Conservation (phyloP, 257 asterid genomes). For the Nicotiana paniculata region DNA sequence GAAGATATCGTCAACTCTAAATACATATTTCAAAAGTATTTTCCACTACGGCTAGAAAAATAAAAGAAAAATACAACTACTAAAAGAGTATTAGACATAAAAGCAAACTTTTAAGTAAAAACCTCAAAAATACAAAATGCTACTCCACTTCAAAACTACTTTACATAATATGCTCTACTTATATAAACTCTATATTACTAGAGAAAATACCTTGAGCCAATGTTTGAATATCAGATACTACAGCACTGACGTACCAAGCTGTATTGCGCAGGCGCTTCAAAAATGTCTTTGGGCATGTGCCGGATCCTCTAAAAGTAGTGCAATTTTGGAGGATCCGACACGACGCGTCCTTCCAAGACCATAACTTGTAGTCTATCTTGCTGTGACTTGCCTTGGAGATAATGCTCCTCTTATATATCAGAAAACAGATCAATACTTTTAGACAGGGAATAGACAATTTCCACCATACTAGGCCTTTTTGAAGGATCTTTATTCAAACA, state of each 20-base stretch:
- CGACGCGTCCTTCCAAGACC: not conserved
- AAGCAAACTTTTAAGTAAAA: not conserved
- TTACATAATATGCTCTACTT: not conserved
- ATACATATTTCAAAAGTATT: not conserved
- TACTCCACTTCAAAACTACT: not conserved
- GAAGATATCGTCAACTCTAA: not conserved
- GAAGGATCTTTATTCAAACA: slow-evolving; percentile 68
- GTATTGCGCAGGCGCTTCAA: no score
- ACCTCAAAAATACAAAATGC: not conserved
- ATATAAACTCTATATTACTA: not conserved
- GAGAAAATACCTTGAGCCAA: no score
- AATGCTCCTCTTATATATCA: slow-evolving; percentile 62
- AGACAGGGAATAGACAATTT: slow-evolving; percentile 80
- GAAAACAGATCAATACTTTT: slow-evolving; percentile 71
- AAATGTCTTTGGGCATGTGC: no score
- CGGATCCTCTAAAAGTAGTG: no score
- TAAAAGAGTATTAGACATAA: not conserved
- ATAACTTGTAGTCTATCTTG: slow-evolving; percentile 34
- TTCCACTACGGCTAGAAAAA: not conserved
- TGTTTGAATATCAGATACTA: no score
- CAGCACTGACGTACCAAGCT: no score
- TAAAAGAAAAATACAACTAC: not conserved
- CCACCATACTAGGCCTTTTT: slow-evolving; percentile 86
- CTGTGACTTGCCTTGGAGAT: slow-evolving; percentile 52
- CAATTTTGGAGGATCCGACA: no score